Evolutionary conservation across 2,329 filamentous ascomycete genomes (phyloP), one percentile per base, ranked within the genome.

Genomic region (Arthrobotrys megalospora): DNA sequence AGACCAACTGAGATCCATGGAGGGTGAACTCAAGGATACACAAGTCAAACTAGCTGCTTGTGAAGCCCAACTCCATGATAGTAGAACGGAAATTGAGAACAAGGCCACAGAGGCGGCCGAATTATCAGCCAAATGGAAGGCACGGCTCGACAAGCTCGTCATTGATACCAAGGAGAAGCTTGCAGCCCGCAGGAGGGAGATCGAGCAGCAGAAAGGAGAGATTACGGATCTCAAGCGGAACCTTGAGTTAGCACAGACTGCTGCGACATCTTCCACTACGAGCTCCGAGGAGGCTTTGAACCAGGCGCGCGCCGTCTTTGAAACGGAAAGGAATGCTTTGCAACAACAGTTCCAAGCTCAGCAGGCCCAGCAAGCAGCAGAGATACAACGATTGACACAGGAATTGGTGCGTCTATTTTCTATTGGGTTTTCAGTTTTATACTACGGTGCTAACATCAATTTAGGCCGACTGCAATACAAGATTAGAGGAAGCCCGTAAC

Each of bases 1-100:
- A 86, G 90, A 92, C 82, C 91, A 91, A 76, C 89, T 97, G 66
- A 86, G 89, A 6, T 86, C 85, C 1, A 85, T 94, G 10, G 88
- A 93, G 83, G 85, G 87, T 34, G 91, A 94, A 82, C 88, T 90
- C 6, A 88, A 92, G 80, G 73, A 77, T 12, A 58, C 73, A 11
- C 47, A 71, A 24, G 12, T 34, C 11, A 81, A 86, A 1, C 76
- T 84, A 16, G 76, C 82, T 24, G 81, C 83, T 28, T 83, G 83
- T 38, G 82, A 84, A 48, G 82, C 84, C 16, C 68, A 78, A 34
- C 52, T 82, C 3, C 68, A 73, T 38, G 48, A 78, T 45, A 78
- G 80, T 12, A 14, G 80, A 8, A 60, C 77, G 6, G 80, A 80
- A 16, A 65, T 76, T 21, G 72, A 81, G n/a, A 53, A 69, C 14